These are phyloP conservation scores for Aristolochia contorta DNA, from an alignment of 164 flowering plant species.

Conservation along the genomic window DNA sequence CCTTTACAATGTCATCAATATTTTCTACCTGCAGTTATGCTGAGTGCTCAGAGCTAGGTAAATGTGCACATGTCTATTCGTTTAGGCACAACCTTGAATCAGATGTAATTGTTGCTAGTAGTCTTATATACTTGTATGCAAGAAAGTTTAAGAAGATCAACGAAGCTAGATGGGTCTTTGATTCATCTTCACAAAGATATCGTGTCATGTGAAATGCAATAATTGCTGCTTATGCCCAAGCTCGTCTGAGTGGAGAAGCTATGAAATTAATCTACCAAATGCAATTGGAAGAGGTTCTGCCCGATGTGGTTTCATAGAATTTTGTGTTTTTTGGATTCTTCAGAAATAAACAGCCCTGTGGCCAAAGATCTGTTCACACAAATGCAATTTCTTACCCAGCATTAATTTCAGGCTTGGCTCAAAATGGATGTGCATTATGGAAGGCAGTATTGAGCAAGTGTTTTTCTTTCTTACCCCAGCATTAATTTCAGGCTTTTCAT, in stretches of 20 bases:
- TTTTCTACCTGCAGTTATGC: conserved; percentile 36
- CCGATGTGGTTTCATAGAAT: conserved; percentile 57
- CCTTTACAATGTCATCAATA: conserved; percentile 52
- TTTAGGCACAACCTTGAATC: conserved; percentile 43
- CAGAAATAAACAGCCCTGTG: conserved; percentile 37
- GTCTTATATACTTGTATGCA: conserved; percentile 52
- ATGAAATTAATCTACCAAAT: conserved; percentile 54
- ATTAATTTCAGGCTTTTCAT: no score
- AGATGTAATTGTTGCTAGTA: conserved; percentile 50
- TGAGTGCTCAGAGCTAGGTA: conserved; percentile 38
- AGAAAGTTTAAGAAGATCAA: conserved; percentile 40
- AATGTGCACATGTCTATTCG: conserved; percentile 46
- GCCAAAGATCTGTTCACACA: conserved; percentile 41
- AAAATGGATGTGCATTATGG: conserved; percentile 32
- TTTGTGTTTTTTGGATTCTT: conserved; percentile 45
- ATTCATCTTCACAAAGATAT: conserved; percentile 35
- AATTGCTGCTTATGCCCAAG: conserved; percentile 51
- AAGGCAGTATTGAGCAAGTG: no score
- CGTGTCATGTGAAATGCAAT: conserved; percentile 51
- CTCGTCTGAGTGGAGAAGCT: conserved; percentile 53
- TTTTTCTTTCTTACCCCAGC: no score
- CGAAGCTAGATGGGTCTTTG: conserved; percentile 39
- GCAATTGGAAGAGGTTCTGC: conserved; percentile 52
- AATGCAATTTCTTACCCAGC: conserved; percentile 62
- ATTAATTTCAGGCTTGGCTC: conserved; percentile 50